Conservation (phyloP, 441 rosid species). For the Pelargonium australe region DNA sequence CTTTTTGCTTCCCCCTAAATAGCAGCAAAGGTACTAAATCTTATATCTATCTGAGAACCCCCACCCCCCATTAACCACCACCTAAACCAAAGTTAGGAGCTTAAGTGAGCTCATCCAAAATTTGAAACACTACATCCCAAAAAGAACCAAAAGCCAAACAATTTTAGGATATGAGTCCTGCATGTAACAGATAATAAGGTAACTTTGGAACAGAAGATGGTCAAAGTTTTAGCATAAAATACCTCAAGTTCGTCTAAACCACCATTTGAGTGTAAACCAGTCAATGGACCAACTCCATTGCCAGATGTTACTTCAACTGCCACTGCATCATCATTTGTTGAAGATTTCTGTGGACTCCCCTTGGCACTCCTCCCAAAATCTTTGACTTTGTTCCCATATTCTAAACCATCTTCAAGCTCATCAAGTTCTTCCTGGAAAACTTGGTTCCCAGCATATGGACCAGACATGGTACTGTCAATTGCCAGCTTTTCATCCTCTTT, state of each 20-base stretch:
- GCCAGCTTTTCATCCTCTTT: slow-evolving; percentile 59
- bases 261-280: slow-evolving; percentile 27
- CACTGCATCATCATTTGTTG: slow-evolving; percentile 20
- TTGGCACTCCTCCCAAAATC: slow-evolving; percentile 23
- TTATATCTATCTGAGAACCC: no score
- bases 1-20: no score
- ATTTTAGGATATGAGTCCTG: not conserved
- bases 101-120: no score
- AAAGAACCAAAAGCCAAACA: no score
- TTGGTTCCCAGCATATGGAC: slow-evolving; percentile 43
- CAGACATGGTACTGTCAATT: slow-evolving; percentile 53
- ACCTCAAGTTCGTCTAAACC: slow-evolving; percentile 89
- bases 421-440: slow-evolving; percentile 54
- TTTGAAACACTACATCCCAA: no score
- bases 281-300: slow-evolving; percentile 33
- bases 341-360: slow-evolving; percentile 25
- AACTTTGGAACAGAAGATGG: not conserved
- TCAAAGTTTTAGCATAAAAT: slow-evolving; percentile 16
- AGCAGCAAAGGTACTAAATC: no score
- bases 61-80: no score
- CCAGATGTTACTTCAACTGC: slow-evolving; percentile 22
- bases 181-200: not conserved
- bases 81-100: no score
- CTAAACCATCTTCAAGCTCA: slow-evolving; percentile 61
- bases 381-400: slow-evolving; percentile 34